Base-by-base conservation (phyloP, 2,329 filamentous ascomycete species). In the Aspergillus sojae region DNA sequence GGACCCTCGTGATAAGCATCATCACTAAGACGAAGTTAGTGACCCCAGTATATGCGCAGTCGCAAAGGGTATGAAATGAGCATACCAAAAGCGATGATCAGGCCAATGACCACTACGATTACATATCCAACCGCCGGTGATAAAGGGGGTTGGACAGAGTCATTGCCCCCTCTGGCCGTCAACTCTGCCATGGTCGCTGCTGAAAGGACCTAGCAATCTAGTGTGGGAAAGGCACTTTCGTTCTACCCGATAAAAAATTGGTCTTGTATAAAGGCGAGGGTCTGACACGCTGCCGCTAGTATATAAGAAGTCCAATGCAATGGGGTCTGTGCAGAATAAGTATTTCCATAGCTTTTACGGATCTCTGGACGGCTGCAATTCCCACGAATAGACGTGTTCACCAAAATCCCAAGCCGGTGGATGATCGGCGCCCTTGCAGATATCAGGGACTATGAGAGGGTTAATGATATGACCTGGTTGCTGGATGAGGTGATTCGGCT, bases 1-100 rank as follows among this genome's bases (percentile, higher is more conserved):
- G 67, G 2, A 83, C 60, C 9, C 75, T 77, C 0, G 82, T 84
- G 0, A 83, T 72, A 1, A 81, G 71, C 64, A 84, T 81, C 82
- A 84, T 84, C 26, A 77, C 76, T 78, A 32, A 34, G 5, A 28
- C 16, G 21, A 12, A 34, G 32, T 70, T 43, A 68, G 61, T n/a
- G 16, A 6, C 1, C 3, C 10, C 0, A 14, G 21, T 4, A 9
- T 2, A 14, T 26, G 1, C 26, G 14, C 30, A 7, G 1, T 9
- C 16, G 9, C 2, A 23, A 45, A 14, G 39, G 4, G 23, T 34
- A 46, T 2, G 1, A 21, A 19, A 3, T 19, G 9, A 63, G 9
- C 70, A 57, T 69, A 78, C 78, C 75, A 1, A 79, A 68, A 5
- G 80, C 80, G 56, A 81, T 77, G 19, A 79, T 71, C 5, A 80